Evolutionary conservation across 1,139 yeast species (phyloP), one percentile per base, ranked within the genome.

Genomic region (Diutina scorzettiae): DNA sequence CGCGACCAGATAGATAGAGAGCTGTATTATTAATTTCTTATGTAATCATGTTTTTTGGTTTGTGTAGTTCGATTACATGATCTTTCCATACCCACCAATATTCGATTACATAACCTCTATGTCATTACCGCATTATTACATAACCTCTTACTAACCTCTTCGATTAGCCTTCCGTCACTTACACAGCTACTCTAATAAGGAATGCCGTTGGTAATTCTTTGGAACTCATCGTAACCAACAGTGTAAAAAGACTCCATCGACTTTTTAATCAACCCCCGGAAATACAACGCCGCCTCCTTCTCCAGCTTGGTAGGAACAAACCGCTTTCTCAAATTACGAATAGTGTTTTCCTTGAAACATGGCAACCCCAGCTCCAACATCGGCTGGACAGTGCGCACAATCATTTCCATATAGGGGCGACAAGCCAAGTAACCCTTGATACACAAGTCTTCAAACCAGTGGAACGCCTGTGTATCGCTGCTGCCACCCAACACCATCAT

Each of bases 341-440:
- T 84, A 0, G 96, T 85, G 42, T 81, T 72, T 16, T 76, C 79
- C 60, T 89, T 91, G 71, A 91, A 91, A 59, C 98, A 91, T 6
- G 98, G 98, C 55, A 91, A 71, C 2, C 97, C 97, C 58, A 95
- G 82, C 44, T 82, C 95, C 51, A 91, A 68, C 98, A 93, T 93
- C 4, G 97, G 96, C 37, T 71, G 69, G 17, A 91, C 95, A 59
- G 91, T 78, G 47, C 86, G 78, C 44, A 89, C 77, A 49, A 93
- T 85, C 18, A 83, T 73, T 51, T 87, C 94, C 74, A 85, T 83
- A 54, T 86, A 82, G 12, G 95, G 95, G 50, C 98, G 73, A 51
- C 89, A 81, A 0, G 95, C 84, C 53, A 93, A 70, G 62, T 78
- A 93, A 0, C 96, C 95, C 60, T 91, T 89, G 45, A 91, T 82